Evolutionary conservation across 2,329 filamentous ascomycete genomes (phyloP).

Genomic region (Simplicillium aogashimaense): DNA sequence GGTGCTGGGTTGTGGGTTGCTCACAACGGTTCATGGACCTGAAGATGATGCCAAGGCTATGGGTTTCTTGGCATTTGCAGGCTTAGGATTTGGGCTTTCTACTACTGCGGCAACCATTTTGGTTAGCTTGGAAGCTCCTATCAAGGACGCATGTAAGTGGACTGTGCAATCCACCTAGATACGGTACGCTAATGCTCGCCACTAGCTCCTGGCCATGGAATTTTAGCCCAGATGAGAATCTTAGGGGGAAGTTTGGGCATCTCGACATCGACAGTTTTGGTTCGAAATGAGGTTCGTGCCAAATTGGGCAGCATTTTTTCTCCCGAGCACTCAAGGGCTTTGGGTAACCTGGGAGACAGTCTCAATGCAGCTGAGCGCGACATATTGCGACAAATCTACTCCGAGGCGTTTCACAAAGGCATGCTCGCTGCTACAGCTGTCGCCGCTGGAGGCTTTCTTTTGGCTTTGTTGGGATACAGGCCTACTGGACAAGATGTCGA

Average conservation of each 20-base stretch:
- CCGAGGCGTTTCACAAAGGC: constrained; percentile 32
- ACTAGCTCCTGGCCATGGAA: constrained; percentile 41
- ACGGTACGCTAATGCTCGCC: constrained; percentile 3
- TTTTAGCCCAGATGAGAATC: constrained; percentile 40
- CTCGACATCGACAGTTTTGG: constrained; percentile 38
- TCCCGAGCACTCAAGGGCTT: constrained; percentile 16
- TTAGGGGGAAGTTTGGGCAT: constrained; percentile 46
- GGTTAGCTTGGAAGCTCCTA: constrained; percentile 28
- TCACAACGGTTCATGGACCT: constrained; percentile 23
- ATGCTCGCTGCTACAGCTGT: constrained; percentile 36
- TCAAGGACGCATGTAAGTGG: constrained; percentile 33
- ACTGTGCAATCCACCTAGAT: neutral
- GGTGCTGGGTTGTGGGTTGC: constrained; percentile 34
- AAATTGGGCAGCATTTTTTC: constrained; percentile 18
- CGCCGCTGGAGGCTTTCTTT: constrained; percentile 27
- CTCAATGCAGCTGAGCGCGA: constrained; percentile 18
- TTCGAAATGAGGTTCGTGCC: constrained; percentile 20
- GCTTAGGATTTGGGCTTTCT: constrained; percentile 40
- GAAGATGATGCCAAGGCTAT: constrained; percentile 33
- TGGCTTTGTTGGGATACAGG: constrained; percentile 28
- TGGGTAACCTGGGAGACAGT: constrained; percentile 8
- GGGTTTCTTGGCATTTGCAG: constrained; percentile 40
- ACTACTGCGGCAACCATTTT: constrained; percentile 37
- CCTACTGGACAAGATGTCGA: constrained; percentile 17
- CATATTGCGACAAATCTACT: constrained; percentile 27